Percentiles rank a stretch among this genome's conserved stretches.
phyloP scores from a whole-genome alignment of 371 early-diverging fungal species.

The Lichtheimia ornata region DNA sequence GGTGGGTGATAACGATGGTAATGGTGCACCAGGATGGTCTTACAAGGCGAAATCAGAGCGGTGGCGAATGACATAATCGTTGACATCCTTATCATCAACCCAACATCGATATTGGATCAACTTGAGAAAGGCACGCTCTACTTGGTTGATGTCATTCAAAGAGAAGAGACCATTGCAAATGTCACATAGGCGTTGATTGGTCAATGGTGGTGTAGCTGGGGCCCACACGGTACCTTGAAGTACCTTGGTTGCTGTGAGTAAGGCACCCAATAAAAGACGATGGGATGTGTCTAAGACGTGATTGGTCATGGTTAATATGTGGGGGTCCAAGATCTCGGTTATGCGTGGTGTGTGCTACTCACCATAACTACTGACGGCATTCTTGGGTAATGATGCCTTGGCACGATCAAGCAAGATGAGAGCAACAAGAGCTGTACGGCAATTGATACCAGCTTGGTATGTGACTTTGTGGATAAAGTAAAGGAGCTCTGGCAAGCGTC shows the following conservation, averaged over 20 bases:
- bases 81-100: slow-evolving; percentile 38
- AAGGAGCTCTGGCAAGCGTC: slow-evolving; percentile 41
- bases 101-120: slow-evolving; percentile 46
- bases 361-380: slow-evolving; percentile 44
- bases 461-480: slow-evolving; percentile 50
- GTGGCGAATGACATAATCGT: slow-evolving; percentile 32
- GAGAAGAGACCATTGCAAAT: slow-evolving; percentile 40
- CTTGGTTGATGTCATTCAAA: slow-evolving; percentile 34
- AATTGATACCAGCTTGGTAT: slow-evolving; percentile 37
- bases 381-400: slow-evolving; percentile 35
- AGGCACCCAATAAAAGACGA: slow-evolving; percentile 77
- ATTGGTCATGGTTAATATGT: not conserved
- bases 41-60: slow-evolving; percentile 31
- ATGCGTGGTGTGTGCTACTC: not conserved
- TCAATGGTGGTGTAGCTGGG: slow-evolving; percentile 22
- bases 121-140: slow-evolving; percentile 47
- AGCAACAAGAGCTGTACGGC: slow-evolving; percentile 41
- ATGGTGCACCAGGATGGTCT: not conserved
- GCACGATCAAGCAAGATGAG: slow-evolving; percentile 47
- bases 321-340: not conserved
- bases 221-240: slow-evolving; percentile 70
- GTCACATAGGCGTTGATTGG: slow-evolving; percentile 35
- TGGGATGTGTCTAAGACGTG: slow-evolving; percentile 47
- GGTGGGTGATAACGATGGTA: not conserved
- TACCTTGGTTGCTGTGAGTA: slow-evolving; percentile 76